Evolutionary conservation across 805 yeast genomes (phyloP), one percentile per base, ranked within the genome.

Genomic region (Scheffersomyces amazonensis): DNA sequence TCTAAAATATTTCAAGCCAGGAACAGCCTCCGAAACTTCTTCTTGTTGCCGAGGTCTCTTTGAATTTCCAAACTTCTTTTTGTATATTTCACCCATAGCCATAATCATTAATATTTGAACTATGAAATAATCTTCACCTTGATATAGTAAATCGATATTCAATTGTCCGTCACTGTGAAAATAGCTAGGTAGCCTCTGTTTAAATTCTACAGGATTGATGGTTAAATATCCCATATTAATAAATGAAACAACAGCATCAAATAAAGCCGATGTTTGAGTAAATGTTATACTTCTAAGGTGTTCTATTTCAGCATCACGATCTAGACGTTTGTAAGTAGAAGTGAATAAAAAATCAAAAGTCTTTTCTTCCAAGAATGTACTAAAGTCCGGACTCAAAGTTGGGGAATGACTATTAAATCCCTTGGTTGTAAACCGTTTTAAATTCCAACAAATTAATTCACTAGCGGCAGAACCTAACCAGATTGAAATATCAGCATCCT

Each of bases 211-310:
- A 1, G 58, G 50, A 31, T 56, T 53, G 9, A 58, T 37, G 2
- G 58, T 54, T 21, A 58, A 40, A 30, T 58, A 58, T 2, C 63
- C 62, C 7, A 50, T 40, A 34, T 52, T 55, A 3, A 58, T 33
- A 34, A 55, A 58, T 5, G 35, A 31, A 1, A 49, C 50, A 5
- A 50, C 49, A 17, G 46, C 44, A 28, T 43, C 51, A 8, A 57
- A 35, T 17, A 43, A 31, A 12, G 7, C 12, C n/a, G 5, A n/a
- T 5, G 5, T n/a, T 24, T 24, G 6, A 9, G 13, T 5, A 10
- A 24, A 11, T 5, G 28, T 24, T 9, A 24, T 24, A 10, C 13
- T n/a, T 10, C 12, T 6, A 9, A 24, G 13, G 7, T 5, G 5
- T 8, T 11, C n/a, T 24, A 9, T 13, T 5, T 6, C n/a, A 9